Evolutionary conservation across 1,284 basidiomycete species (phyloP).

Genomic region (Trichosporon sp.): DNA sequence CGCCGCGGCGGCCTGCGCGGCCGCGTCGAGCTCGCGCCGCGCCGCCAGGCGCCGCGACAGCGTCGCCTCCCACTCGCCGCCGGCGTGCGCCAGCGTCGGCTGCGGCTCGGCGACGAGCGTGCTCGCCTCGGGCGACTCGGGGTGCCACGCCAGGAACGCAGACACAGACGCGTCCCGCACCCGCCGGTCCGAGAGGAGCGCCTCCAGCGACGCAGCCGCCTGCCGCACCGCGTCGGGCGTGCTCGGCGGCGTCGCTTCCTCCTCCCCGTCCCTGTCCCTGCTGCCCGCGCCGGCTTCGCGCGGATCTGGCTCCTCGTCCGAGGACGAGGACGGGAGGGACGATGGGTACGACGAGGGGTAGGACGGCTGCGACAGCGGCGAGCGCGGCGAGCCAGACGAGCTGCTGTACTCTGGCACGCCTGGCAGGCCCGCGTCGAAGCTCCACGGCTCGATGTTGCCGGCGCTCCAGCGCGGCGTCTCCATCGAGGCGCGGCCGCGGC

Average conservation of each 20-base stretch:
- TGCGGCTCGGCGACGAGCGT: constrained; percentile 23
- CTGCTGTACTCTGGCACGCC: background rate
- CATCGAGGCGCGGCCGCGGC: background rate
- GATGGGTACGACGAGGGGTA: background rate
- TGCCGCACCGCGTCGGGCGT: constrained; percentile 5
- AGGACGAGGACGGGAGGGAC: background rate
- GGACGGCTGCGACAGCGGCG: background rate
- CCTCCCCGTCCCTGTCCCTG: too few species aligned
- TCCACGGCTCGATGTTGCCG: background rate
- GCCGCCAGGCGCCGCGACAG: constrained; percentile 39
- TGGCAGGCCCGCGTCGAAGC: background rate
- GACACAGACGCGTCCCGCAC: constrained; percentile 15
- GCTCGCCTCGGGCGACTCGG: constrained; percentile 19
- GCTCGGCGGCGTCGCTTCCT: background rate
- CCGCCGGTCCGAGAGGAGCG: constrained; percentile 7
- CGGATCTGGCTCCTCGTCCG: background rate
- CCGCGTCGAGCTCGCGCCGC: constrained; percentile 26
- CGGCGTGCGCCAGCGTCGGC: constrained; percentile 40
- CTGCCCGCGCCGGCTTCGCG: background rate
- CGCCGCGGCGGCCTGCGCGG: constrained; percentile 12
- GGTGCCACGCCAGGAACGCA: constrained; percentile 31
- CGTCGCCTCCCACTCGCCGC: constrained; percentile 45
- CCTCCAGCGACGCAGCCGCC: constrained; percentile 10
- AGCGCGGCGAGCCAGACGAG: background rate
- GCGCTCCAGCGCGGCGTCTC: constrained; percentile 6